Conservation (phyloP, 345 rosid species). For the Lumnitzera racemosa region DNA sequence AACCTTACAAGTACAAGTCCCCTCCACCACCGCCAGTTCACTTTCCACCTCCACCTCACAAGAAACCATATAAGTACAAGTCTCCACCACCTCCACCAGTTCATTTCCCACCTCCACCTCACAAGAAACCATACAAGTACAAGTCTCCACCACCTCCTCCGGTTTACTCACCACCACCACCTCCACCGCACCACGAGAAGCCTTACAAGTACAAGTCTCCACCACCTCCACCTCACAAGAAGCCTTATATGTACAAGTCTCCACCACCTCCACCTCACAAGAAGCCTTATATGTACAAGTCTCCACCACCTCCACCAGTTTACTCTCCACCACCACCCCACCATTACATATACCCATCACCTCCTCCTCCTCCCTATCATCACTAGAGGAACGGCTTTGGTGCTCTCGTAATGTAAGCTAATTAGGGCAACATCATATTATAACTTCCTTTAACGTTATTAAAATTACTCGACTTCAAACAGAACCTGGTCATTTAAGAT, state of each 20-base stretch:
- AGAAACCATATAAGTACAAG: neutral
- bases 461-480: too few relatives aligned
- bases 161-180: too few relatives aligned
- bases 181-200: too few relatives aligned
- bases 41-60: too few relatives aligned
- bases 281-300: constrained; percentile 11
- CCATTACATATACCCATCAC: constrained; percentile 23
- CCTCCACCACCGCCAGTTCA: constrained; percentile 18
- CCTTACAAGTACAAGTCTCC: too few relatives aligned
- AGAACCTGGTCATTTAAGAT: too few relatives aligned
- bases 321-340: constrained; percentile 9
- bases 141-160: constrained; percentile 5
- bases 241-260: neutral
- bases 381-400: constrained; percentile 24
- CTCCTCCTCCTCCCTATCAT: constrained; percentile 41
- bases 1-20: constrained; percentile 12
- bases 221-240: neutral
- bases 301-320: constrained; percentile 20
- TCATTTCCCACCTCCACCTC: neutral
- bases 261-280: constrained; percentile 18
- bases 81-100: constrained; percentile 10
- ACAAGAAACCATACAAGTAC: neutral
- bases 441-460: too few relatives aligned
- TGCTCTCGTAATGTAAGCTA: constrained; percentile 18
- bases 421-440: too few relatives aligned